These are phyloP conservation scores for Pseudotsuga menziesii DNA, from an alignment of 75 land plant genomes.

Conservation along the genomic window DNA sequence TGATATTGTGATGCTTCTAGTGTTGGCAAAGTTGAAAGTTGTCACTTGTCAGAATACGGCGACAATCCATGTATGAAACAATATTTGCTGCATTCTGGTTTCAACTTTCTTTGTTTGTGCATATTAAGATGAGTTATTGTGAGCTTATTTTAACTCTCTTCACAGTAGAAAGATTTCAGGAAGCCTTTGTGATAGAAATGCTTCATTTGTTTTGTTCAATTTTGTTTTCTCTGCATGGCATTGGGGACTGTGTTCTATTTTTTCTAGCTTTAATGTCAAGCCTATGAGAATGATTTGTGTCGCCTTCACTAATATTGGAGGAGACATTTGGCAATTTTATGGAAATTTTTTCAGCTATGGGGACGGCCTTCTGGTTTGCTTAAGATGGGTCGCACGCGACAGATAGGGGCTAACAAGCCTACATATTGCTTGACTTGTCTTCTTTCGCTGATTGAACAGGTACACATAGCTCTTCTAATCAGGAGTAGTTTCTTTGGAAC, in stretches of 20 bases:
- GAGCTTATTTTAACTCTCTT: background rate
- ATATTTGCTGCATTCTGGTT: background rate
- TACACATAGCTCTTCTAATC: background rate
- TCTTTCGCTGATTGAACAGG: conserved; percentile 94
- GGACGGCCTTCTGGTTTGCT: conserved; percentile 33
- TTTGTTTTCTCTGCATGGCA: background rate
- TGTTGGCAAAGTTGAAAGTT: background rate
- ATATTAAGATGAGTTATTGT: background rate
- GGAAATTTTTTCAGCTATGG: conserved; percentile 49
- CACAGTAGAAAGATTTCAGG: background rate
- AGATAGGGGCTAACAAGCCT: conserved; percentile 36
- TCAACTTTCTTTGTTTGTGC: background rate
- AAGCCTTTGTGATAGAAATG: background rate
- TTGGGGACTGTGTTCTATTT: background rate
- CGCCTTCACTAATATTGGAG: background rate
- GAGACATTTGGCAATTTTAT: background rate
- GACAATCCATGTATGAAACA: too few species aligned
- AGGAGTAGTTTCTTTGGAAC: background rate
- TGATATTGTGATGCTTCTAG: conserved; percentile 11
- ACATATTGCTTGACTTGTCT: conserved; percentile 79
- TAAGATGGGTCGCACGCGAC: conserved; percentile 36
- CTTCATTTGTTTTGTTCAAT: background rate
- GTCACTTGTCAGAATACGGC: background rate
- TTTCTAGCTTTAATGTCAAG: background rate
- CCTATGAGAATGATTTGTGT: background rate